phyloP scores from a whole-genome alignment of 805 yeast species.

The Zygoascus flipseniorum region DNA sequence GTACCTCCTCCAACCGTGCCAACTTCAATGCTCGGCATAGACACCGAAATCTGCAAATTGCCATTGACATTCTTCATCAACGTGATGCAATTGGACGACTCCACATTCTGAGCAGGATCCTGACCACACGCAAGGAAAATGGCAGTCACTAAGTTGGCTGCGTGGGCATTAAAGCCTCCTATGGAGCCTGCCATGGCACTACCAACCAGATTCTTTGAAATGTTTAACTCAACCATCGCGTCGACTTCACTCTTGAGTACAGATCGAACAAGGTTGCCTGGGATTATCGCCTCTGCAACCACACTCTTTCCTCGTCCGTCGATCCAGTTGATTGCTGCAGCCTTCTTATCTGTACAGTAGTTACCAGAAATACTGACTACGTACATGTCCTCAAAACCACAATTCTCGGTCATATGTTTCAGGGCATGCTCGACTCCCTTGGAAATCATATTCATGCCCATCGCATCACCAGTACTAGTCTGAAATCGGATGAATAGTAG shows the following conservation, averaged over 20 bases:
- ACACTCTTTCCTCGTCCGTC: slow-evolving; percentile 98
- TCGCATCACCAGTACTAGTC: slow-evolving; percentile 99
- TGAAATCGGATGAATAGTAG: slow-evolving; percentile 82
- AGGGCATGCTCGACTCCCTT: slow-evolving; percentile 92
- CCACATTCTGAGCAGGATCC: slow-evolving; percentile 99
- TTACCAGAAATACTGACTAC: slow-evolving; percentile 92
- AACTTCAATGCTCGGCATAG: slow-evolving; percentile 98
- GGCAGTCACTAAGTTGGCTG: slow-evolving; percentile 94
- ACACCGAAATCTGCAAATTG: slow-evolving; percentile 83
- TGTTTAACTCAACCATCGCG: slow-evolving; percentile 83
- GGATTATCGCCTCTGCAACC: slow-evolving; percentile 91
- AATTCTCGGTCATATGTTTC: slow-evolving; percentile 73
- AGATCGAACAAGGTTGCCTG: slow-evolving; percentile 66
- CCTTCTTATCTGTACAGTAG: slow-evolving; percentile 94
- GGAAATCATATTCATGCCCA: slow-evolving; percentile 99
- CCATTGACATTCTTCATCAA: slow-evolving; percentile 74
- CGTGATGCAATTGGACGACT: slow-evolving; percentile 94
- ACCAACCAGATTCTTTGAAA: slow-evolving; percentile 85
- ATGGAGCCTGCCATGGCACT: slow-evolving; percentile 97
- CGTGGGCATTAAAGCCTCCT: slow-evolving; percentile 98
- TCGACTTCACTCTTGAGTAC: slow-evolving; percentile 89
- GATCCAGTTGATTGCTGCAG: slow-evolving; percentile 98
- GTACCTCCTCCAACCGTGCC: slow-evolving; percentile 99
- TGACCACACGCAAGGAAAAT: slow-evolving; percentile 93
- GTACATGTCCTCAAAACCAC: slow-evolving; percentile 92